Percentiles rank a stretch among this genome's conserved stretches.
Evolutionary conservation across 2,329 filamentous ascomycete genomes (phyloP).

Genomic region (Pseudogymnoascus sp.): DNA sequence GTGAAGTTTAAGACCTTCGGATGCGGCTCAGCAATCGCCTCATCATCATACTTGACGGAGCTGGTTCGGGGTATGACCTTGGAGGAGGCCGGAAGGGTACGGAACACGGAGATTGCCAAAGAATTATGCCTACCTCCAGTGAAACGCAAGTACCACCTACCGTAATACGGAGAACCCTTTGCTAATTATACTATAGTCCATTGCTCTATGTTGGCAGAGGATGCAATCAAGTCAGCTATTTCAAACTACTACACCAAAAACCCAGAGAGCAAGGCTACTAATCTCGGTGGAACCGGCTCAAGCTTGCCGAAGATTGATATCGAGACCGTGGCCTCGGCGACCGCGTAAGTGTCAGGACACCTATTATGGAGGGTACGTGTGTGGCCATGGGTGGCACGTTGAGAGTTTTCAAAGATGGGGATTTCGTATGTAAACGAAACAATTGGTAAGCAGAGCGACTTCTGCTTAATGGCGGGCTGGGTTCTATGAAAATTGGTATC

Average conservation of each 20-base stretch:
- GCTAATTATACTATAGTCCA: conserved; percentile 50
- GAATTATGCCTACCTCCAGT: conserved; percentile 85
- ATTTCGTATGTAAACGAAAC: neutral
- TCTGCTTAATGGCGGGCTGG: conserved; percentile 6
- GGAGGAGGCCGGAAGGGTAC: conserved; percentile 84
- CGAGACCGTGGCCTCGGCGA: conserved; percentile 41
- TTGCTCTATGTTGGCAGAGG: conserved; percentile 87
- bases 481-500: conserved; percentile 3
- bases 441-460: neutral
- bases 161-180: neutral
- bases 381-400: neutral
- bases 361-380: neutral
- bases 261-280: conserved; percentile 63
- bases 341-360: conserved; percentile 11
- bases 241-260: conserved; percentile 89
- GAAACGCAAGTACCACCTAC: conserved; percentile 55
- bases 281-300: conserved; percentile 66
- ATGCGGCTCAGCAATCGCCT: conserved; percentile 89
- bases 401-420: neutral
- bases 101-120: conserved; percentile 97
- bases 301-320: conserved; percentile 58
- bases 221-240: conserved; percentile 88
- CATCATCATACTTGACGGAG: conserved; percentile 88
- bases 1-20: conserved; percentile 99
- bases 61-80: conserved; percentile 92